Base-by-base conservation (phyloP, 805 yeast species). In the Ogataea siamensis region DNA sequence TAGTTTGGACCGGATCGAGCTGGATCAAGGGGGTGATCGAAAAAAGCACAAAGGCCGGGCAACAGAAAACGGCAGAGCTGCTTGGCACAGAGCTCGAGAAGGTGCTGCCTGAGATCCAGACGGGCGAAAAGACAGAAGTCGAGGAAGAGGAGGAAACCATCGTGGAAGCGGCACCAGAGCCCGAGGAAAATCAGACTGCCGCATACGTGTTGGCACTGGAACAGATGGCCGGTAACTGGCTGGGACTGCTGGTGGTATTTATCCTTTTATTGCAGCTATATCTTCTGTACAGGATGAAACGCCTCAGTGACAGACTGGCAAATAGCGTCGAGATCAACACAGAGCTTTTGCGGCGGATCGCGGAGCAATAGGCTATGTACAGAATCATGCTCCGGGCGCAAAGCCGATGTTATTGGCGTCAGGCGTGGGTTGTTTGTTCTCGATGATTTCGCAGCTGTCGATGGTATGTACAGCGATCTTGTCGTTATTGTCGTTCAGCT, bases 1-100 rank as follows among this genome's bases (percentile, higher is more conserved):
- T 91, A 27, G 82, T 84, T 31, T 93, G 99, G 99, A 76, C 83
- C 0, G 95, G 93, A 2, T 74, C 83, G 36, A 83, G 95, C 43
- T 93, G 97, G 97, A 76, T 93, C 53, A 89, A 87, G 58, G 74
- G 84, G 10, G 80, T 95, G 38, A 83, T 93, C 45, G 98, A 93
- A 56, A 82, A 80, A 46, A 89, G 89, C 40, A 81, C 95, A 10
- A 65, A 71, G 31, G 76, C 80, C 22, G 99, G 99, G 0, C 97
- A 88, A 58, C 67, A 71, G 31, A 71, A 76, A 5, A 80, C 80
- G 3, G 74, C 84, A 0, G 63, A 54, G 4, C 66, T 64, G 24
- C 55, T 80, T 13, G 47, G 58, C 28, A 43, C 34, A 9, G 60
- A 57, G 35, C 32, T 61, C 23, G 40, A 37, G 16, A 41, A 45